These are phyloP conservation scores for Westerdykella aurantiaca DNA, from an alignment of 2,329 filamentous ascomycete species.

Conservation along the genomic window DNA sequence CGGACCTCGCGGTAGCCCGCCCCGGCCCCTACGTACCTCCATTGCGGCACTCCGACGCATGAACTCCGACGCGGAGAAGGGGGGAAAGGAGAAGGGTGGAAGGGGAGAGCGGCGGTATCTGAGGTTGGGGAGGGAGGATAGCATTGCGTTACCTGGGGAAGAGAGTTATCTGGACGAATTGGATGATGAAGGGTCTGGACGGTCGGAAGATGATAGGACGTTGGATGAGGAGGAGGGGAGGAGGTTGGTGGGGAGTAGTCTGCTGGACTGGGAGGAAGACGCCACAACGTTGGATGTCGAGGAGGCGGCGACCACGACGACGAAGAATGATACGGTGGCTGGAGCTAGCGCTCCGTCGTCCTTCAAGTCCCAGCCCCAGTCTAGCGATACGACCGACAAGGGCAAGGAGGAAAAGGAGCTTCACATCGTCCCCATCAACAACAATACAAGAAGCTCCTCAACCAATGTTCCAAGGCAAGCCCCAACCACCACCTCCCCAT, in stretches of 20 bases:
- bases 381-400: neutral
- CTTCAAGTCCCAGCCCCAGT: neutral
- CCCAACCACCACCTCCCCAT: neutral
- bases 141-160: conserved; percentile 21
- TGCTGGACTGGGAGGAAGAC: conserved; percentile 22
- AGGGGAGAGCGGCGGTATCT: conserved; percentile 34
- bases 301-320: neutral
- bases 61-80: conserved; percentile 37
- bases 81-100: conserved; percentile 20
- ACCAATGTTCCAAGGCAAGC: neutral
- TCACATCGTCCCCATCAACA: neutral
- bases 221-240: conserved; percentile 17
- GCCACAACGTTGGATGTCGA: conserved; percentile 13
- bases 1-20: conserved; percentile 32
- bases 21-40: conserved; percentile 35
- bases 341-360: too few relatives aligned
- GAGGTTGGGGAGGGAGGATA: conserved; percentile 37
- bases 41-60: conserved; percentile 39
- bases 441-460: neutral
- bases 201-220: conserved; percentile 4
- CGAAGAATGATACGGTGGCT: neutral
- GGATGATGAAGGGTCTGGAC: conserved; percentile 5
- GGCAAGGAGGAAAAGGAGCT: neutral
- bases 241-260: conserved; percentile 15
- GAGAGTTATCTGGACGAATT: conserved; percentile 27